Evolutionary conservation across 495 filamentous ascomycete genomes (phyloP), one percentile per base, ranked within the genome.

Genomic region (Lophium mytilinum): DNA sequence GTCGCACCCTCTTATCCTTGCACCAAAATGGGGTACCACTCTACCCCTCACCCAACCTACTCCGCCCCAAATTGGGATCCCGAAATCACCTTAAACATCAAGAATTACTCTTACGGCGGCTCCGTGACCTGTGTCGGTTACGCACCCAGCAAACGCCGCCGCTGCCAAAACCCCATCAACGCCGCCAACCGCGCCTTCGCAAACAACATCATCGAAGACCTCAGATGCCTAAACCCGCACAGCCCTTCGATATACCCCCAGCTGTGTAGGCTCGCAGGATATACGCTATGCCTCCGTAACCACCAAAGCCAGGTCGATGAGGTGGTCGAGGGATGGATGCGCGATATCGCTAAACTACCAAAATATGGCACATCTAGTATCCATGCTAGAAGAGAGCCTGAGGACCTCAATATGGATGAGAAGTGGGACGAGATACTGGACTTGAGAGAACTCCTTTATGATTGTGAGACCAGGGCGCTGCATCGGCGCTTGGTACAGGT

Each of bases 101-200:
- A 46, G 6, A 54, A 54, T 34, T 39, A 37, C 9, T 17, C 14
- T 17, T 6, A 30, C 24, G 1, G 52, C 39, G 39, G 34, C 14
- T 33, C 18, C n/a, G 17, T 46, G 1, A 46, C 52, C 40, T 54
- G 52, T 9, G 52, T 54, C 7, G 52, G 52, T 9, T 45, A 46
- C 24, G 52, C 52, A 30, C 37, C 37, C 3, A 54, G 4, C 52
- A 33, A 40, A 19, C 18, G 37, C 30, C 52, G 52, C 10, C 15
- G 52, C 43, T 54, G 52, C 33, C 36, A 37, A 36, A 53, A 42
- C 21, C 37, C 11, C 3, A 53, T 53, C 37, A 53, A 53, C 21
- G n/a, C 15, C 9, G 51, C 36, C 15, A 54, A 54, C 18, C 15
- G 40, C 24, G 52, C 39, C 15, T 24, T 18, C 9, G 52, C 51